These are phyloP conservation scores for Amanita brunnescens DNA, from an alignment of 768 basidiomycete genomes.

Conservation along the genomic window DNA sequence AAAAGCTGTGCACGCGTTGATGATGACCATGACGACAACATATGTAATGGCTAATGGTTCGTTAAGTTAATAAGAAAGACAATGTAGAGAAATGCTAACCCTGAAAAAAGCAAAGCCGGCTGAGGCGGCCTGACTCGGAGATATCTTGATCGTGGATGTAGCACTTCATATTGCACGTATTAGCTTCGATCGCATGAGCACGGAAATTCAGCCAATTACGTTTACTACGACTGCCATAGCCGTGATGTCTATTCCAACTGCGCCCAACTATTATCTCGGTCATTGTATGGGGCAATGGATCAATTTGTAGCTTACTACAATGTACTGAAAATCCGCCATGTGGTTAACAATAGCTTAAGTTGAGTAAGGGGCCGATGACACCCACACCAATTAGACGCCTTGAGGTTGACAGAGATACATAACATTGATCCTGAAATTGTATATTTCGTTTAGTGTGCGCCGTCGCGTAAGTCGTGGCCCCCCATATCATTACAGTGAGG, in stretches of 20 bases:
- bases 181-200: neutral
- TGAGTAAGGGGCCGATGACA: neutral
- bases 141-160: neutral
- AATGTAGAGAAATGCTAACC: too few species aligned
- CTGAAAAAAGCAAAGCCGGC: too few species aligned
- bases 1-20: too few species aligned
- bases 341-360: neutral
- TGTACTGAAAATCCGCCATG: neutral
- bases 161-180: neutral
- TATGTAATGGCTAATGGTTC: too few species aligned
- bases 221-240: neutral
- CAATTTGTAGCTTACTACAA: neutral
- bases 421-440: neutral
- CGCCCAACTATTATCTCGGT: neutral
- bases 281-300: neutral
- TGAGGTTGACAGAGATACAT: neutral
- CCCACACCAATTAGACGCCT: neutral
- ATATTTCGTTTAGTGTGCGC: neutral
- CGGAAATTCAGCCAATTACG: neutral
- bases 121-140: neutral
- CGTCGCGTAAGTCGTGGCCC: neutral
- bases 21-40: too few species aligned
- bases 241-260: neutral
- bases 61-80: too few species aligned
- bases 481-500: neutral